These are phyloP conservation scores for Harringtonia lauricola DNA, from an alignment of 2,329 filamentous ascomycete species.

Conservation along the genomic window DNA sequence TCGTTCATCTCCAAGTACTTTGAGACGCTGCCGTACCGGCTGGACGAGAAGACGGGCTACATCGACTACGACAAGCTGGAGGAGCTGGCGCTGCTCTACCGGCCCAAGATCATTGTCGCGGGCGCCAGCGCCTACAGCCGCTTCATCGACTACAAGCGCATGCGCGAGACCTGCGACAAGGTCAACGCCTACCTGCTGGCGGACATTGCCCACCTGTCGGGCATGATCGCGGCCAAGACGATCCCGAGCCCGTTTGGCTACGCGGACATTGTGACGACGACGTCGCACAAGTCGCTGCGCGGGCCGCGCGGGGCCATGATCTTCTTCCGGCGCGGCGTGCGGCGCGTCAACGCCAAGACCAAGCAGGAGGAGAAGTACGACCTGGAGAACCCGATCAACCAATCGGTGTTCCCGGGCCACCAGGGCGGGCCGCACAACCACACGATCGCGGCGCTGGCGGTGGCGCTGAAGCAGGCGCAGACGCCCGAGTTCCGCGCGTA, in stretches of 20 bases:
- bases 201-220: slow-evolving; percentile 97
- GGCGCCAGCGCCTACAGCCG: slow-evolving; percentile 94
- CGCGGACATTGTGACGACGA: slow-evolving; percentile 93
- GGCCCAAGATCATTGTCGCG: slow-evolving; percentile 90
- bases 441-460: slow-evolving; percentile 90
- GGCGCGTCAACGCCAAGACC: slow-evolving; percentile 72
- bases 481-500: slow-evolving; percentile 84
- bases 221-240: slow-evolving; percentile 83
- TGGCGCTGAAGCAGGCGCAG: slow-evolving; percentile 89
- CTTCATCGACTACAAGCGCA: slow-evolving; percentile 86
- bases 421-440: slow-evolving; percentile 98
- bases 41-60: slow-evolving; percentile 79
- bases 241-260: slow-evolving; percentile 81
- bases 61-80: slow-evolving; percentile 94
- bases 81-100: slow-evolving; percentile 76
- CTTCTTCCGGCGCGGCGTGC: slow-evolving; percentile 91
- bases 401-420: slow-evolving; percentile 94
- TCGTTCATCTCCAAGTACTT: slow-evolving; percentile 99
- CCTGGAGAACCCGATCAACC: slow-evolving; percentile 87
- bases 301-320: slow-evolving; percentile 95
- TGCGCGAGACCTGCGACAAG: slow-evolving; percentile 86
- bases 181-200: slow-evolving; percentile 84
- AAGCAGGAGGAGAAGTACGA: slow-evolving; percentile 81
- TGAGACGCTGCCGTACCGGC: slow-evolving; percentile 89
- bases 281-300: slow-evolving; percentile 93